Base-by-base conservation (phyloP, 1,284 basidiomycete genomes). In the Ganoderma lucidum region DNA sequence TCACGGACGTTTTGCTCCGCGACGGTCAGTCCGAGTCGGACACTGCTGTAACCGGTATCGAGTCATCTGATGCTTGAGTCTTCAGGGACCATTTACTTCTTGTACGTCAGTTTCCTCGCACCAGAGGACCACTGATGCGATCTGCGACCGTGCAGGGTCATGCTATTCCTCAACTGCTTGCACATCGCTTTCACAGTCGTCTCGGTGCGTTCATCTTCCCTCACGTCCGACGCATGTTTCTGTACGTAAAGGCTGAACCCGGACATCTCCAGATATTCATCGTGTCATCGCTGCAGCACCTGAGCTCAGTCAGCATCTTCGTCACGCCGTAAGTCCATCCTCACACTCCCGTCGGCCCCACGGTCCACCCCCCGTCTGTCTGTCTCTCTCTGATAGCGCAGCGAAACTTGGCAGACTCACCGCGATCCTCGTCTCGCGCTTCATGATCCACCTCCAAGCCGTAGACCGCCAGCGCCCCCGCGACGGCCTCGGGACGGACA, bases 401-500 rank as follows among this genome's bases (percentile, higher is more conserved):
- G n/a, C 55, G 10, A 35, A 35, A 35, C 17, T 14, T 6, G 51
- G 4, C 32, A 63, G 62, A 14, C 23, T 63, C 30, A 63, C 45
- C 15, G 62, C 45, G 62, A 51, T 63, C 42, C 62, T 63, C 44
- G 35, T 63, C 6, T 63, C 62, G 23, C 62, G 62, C 62, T 63
- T 63, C 45, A 45, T 63, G 17, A 45, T 63, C 30, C 17, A 63
- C 23, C 62, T 63, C 17, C 62, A 63, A 32, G 28, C 19, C 3
- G 23, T 45, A 8, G 32, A 51, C 17, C 45, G 45, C 32, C 35
- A 32, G 56, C 9, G 9, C 6, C 56, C 35, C 2, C 32, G 19
- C 19, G 17, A 59, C 56, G 35, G 32, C 4, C 5, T 32, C 19
- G 35, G 56, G n/a, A 23, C 35, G 6, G 56, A 39, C 35, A 39